Evolutionary conservation across 306 rosid species (phyloP), one percentile per base, ranked within the genome.

Genomic region (Medicago lupulina): DNA sequence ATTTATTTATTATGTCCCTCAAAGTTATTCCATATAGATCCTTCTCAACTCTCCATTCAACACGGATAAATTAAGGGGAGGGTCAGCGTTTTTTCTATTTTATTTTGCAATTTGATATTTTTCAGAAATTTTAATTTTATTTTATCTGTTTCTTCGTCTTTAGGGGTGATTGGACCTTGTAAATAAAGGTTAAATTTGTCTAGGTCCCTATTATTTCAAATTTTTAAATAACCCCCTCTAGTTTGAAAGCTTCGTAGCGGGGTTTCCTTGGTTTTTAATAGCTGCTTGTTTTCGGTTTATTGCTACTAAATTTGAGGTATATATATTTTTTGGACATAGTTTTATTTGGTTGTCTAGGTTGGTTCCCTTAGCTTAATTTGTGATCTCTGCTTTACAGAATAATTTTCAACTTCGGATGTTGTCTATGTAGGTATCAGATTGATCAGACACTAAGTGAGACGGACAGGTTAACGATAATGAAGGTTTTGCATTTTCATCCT

Each of bases 401-500:
- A 53, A 31, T 71, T 71, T 18, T 50, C 49, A 49, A 76, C 43
- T 73, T 34, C 36, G 54, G 58, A 39, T 79, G 7, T 57, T 86
- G 61, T 87, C 71, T 54, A 8, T 81, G 85, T 40, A 95, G 99
- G 85, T 90, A 88, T 84, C 75, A 81, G 5, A 61, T 90, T 73
- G 84, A 89, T 71, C 76, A 89, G 57, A 78, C 57, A 77, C 74
- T 95, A 76, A 83, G 70, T 79, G 93, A 90, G 47, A 18, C 4
- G 49, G 97, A 95, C 79, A 86, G 76, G 85, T n/a, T 76, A 72
- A 85, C 78, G 17, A 47, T 92, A 87, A 77, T 80, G 89, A 71
- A 14, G 74, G 97, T 87, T 70, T 81, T 95, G 71, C 60, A 55
- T 77, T 92, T 88, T 83, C 99, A 95, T 86, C 99, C 99, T 9